A percentile compares a stretch with the other conserved stretches of the same genome.
phyloP scores from a whole-genome alignment of 148 eudicot species.

The Dysphania ambrosioides region DNA sequence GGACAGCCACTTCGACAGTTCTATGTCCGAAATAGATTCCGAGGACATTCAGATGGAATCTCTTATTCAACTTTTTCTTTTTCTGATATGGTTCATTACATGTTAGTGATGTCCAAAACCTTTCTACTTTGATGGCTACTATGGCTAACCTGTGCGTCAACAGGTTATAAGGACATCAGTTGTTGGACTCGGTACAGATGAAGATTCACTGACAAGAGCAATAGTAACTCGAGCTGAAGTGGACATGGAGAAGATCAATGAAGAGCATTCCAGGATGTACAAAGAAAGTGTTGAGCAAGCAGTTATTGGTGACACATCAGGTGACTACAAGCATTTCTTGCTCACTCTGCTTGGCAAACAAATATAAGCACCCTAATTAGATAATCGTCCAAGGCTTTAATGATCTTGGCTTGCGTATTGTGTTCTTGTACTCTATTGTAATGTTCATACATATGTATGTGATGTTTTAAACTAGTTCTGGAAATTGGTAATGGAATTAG shows the following conservation, averaged over 20 bases:
- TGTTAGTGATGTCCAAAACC: not conserved
- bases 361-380: not conserved
- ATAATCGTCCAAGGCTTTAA: not conserved
- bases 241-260: constrained; percentile 62
- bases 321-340: constrained; percentile 59
- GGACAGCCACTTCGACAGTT: not conserved
- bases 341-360: constrained; percentile 61
- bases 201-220: constrained; percentile 70
- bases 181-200: constrained; percentile 72
- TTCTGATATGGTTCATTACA: not conserved
- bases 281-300: constrained; percentile 47
- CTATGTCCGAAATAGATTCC: not conserved
- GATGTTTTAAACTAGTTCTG: not conserved
- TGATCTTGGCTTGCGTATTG: constrained; percentile 2
- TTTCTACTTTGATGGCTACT: not conserved
- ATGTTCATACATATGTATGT: not conserved
- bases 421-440: constrained; percentile 2
- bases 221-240: constrained; percentile 76
- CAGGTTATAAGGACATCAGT: constrained; percentile 63
- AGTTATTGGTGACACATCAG: constrained; percentile 72
- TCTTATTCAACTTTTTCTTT: not conserved
- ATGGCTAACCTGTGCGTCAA: not conserved
- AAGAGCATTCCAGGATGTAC: constrained; percentile 38
- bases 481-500: not conserved
- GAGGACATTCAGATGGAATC: not conserved